These are phyloP conservation scores for Thymus mandschuricus DNA, from an alignment of 257 asterid genomes.

Conservation along the genomic window DNA sequence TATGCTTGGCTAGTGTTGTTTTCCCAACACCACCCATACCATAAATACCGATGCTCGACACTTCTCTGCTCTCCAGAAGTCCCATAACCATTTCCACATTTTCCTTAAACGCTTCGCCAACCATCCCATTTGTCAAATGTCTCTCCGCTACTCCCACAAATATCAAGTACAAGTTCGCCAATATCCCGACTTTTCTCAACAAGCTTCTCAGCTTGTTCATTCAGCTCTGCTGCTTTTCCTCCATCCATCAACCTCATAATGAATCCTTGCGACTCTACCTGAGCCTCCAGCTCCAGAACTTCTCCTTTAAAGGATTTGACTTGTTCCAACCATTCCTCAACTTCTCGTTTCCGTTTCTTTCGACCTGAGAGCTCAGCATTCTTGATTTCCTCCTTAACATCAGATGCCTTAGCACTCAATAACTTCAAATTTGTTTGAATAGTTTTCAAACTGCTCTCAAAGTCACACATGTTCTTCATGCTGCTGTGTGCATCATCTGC, in stretches of 20 bases:
- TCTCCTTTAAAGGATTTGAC: not conserved
- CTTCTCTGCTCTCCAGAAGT: not conserved
- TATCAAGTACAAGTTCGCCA: no score
- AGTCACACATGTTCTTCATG: not conserved
- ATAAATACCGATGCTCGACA: constrained; percentile 19
- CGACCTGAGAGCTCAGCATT: not conserved
- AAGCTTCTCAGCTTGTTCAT: not conserved
- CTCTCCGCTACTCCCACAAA: no score
- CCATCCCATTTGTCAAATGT: no score
- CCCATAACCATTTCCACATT: constrained; percentile 15
- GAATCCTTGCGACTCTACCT: not conserved
- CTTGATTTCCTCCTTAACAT: constrained; percentile 3
- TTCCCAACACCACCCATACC: constrained; percentile 18
- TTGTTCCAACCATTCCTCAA: constrained; percentile 18
- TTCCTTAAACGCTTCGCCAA: not conserved
- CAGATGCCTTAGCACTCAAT: constrained; percentile 2
- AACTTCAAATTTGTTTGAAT: not conserved
- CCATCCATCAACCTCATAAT: no score
- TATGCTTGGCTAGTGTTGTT: constrained; percentile 9
- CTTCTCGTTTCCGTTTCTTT: constrained; percentile 18
- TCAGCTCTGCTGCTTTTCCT: not conserved
- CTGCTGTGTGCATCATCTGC: not conserved
- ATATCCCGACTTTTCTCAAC: not conserved
- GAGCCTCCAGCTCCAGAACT: not conserved
- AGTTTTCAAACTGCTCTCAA: not conserved